Conservation (phyloP, 306 rosid genomes). For the Begonia loranthoides region DNA sequence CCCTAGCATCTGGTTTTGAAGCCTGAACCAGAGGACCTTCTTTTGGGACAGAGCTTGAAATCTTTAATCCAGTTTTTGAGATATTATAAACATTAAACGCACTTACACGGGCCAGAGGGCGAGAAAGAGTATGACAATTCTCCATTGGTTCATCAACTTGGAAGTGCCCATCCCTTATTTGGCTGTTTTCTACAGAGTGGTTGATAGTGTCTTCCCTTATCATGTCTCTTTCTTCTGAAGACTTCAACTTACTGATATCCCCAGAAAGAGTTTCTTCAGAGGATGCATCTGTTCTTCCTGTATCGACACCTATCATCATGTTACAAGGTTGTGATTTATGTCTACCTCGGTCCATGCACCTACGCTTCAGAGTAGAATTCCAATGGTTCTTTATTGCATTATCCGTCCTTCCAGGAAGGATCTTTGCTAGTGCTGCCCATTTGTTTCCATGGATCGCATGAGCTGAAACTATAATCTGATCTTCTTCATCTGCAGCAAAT, state of each 20-base stretch:
- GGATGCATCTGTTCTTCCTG: conserved; percentile 40
- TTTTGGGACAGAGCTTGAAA: conserved; percentile 22
- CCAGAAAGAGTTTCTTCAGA: conserved; percentile 59
- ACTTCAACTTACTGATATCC: conserved; percentile 22
- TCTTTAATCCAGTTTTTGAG: conserved; percentile 10
- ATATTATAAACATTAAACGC: conserved; percentile 52
- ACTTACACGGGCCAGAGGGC: conserved; percentile 45
- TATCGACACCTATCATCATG: conserved; percentile 22
- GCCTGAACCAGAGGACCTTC: conserved; percentile 35
- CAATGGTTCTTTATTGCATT: conserved; percentile 72
- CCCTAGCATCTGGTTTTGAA: conserved; percentile 22
- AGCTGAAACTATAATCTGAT: conserved; percentile 40
- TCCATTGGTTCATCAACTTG: conserved; percentile 13
- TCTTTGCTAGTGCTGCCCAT: conserved; percentile 73
- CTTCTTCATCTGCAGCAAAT: conserved; percentile 56
- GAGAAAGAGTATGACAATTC: conserved; percentile 20
- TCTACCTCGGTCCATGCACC: conserved; percentile 25
- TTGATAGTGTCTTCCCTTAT: conserved; percentile 13
- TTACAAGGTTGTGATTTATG: conserved; percentile 10
- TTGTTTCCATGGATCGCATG: conserved; percentile 73
- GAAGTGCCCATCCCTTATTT: conserved; percentile 15
- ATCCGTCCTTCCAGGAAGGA: conserved; percentile 74
- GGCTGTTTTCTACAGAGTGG: conserved; percentile 12
- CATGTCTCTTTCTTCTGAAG: conserved; percentile 19
- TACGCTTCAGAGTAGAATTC: conserved; percentile 69